Evolutionary conservation across 2,329 filamentous ascomycete genomes (phyloP), one percentile per base, ranked within the genome.

Genomic region (Aspergillus alliaceus): DNA sequence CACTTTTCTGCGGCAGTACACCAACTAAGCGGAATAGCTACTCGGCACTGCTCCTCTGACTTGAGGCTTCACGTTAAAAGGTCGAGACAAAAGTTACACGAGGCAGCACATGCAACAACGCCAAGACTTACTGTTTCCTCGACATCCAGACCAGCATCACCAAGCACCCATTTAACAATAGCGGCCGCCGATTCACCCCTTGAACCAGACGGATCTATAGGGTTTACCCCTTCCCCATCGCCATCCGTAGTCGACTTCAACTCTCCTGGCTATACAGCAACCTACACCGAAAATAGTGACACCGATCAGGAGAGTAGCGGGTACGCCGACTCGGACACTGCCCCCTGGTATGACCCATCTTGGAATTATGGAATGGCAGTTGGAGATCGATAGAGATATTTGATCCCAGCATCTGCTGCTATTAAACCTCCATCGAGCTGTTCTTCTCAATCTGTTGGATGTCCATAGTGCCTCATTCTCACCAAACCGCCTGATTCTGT

Each of bases 41-140:
- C 39, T 9, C 34, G 60, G 18, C 63, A 64, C 50, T 66, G 64
- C 42, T 54, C 57, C 3, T 66, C 62, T 32, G 40, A 56, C 25
- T 29, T 66, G 4, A 44, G 54, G 37, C 24, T 39, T 12, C 60
- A 54, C 24, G 47, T 44, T 6, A 54, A 53, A n/a, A 46, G 31
- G 20, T 49, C 58, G 2, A 54, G 48, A 11, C 49, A 52, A 18
- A 27, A 24, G 6, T 27, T 53, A 25, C 44, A 25, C 6, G 25
- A 18, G 14, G 27, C 27, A n/a, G n/a, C 24, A 22, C 14, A 44
- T 20, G 11, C 12, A 24, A 22, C 27, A 20, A 22, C 32, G 15
- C 40, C 49, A 25, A 25, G 18, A 11, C 49, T 52, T 8, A 32
- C 14, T 4, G 14, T 20, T 40, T 46, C 40, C 9, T 44, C 22